phyloP scores from a whole-genome alignment of 352 stramenopile species.

The Thraustochytrium sp. region DNA sequence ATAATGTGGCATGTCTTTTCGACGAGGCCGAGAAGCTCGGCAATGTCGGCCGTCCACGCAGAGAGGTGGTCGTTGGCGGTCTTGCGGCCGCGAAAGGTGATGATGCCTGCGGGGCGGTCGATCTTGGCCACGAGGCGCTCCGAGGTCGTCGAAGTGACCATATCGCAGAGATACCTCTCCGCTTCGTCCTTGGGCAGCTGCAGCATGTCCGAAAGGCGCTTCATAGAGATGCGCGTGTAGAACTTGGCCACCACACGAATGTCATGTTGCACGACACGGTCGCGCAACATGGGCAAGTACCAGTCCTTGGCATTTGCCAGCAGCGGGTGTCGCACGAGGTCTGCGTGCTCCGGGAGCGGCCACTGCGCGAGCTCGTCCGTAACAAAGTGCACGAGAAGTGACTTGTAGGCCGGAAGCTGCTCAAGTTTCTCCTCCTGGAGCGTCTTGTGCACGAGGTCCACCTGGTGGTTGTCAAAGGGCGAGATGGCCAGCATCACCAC shows the following conservation, averaged over 20 bases:
- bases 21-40: conserved; percentile 86
- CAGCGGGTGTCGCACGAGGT: conserved; percentile 70
- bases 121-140: conserved; percentile 91
- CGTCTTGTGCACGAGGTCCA: conserved; percentile 71
- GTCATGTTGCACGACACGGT: conserved; percentile 93
- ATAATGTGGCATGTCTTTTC: conserved; percentile 97
- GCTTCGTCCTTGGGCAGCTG: conserved; percentile 72
- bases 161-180: conserved; percentile 53
- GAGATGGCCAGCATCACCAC: conserved; percentile 69
- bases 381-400: conserved; percentile 77
- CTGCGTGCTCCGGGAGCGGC: conserved; percentile 75
- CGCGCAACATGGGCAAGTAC: conserved; percentile 63
- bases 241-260: conserved; percentile 86
- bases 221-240: conserved; percentile 87
- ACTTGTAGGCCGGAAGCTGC: conserved; percentile 59
- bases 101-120: conserved; percentile 89
- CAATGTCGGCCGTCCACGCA: conserved; percentile 92
- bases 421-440: conserved; percentile 56
- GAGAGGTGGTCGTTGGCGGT: conserved; percentile 85
- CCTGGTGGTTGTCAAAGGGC: conserved; percentile 65
- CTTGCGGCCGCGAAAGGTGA: conserved; percentile 82
- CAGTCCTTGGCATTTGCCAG: conserved; percentile 63
- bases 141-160: conserved; percentile 75
- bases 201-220: conserved; percentile 86
- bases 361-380: conserved; percentile 94